Evolutionary conservation across 148 eudicot species (phyloP), one percentile per base, ranked within the genome.

Genomic region (Simmondsia chinensis): DNA sequence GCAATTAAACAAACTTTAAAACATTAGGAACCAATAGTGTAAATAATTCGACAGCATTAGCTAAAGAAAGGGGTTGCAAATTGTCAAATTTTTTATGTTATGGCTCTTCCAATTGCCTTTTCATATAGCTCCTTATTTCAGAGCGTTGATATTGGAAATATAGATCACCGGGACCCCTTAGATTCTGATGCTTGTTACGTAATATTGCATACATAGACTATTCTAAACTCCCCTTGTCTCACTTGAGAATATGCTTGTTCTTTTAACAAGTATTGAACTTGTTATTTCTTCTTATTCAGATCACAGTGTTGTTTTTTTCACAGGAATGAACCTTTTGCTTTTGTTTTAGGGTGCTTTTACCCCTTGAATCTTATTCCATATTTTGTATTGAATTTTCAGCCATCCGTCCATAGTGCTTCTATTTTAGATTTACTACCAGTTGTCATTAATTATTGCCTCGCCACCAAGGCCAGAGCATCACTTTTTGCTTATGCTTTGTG

Each of bases 111-210:
- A 12, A 43, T 20, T 20, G 25, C n/a, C 40, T 40, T 27, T 59
- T 65, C 23, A 35, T 22, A 11, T 46, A 36, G 46, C 28, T 58
- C 8, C 25, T 24, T 35, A 17, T 18, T 24, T n/a, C n/a, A n/a
- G n/a, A n/a, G n/a, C n/a, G n/a, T n/a, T n/a, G n/a, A n/a, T n/a
- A n/a, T n/a, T n/a, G n/a, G n/a, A n/a, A n/a, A n/a, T n/a, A n/a
- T n/a, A n/a, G n/a, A n/a, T n/a, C n/a, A n/a, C n/a, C n/a, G n/a
- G 48, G 57, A 48, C 52, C 60, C 49, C 49, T 49, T 55, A 44
- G 75, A 57, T 80, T 70, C 72, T 52, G 79, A 76, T 76, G 72
- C 88, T 70, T 20, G 32, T 57, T 49, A 39, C 36, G 43, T 54
- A 63, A 41, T 48, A 46, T 59, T 63, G 63, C 33, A 29, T 50